Percentiles rank a stretch among this genome's conserved stretches.
Conservation (phyloP, 2,329 filamentous ascomycete genomes). For the Penicillium sp. region DNA sequence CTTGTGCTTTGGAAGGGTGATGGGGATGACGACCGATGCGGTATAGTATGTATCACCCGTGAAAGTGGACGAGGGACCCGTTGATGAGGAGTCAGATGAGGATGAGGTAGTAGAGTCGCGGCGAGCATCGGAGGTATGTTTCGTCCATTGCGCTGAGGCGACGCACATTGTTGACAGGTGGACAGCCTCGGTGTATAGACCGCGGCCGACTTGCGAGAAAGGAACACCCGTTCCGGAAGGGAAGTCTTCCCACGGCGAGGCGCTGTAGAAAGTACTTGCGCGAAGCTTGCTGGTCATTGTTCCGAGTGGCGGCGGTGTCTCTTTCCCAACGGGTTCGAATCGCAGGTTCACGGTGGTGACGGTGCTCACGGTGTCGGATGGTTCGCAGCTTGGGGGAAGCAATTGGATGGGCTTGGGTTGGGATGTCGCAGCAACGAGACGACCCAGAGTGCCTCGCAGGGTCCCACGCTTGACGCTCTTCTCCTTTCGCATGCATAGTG, state of each 20-base stretch:
- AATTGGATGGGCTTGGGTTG: slow-evolving; percentile 61
- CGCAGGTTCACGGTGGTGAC: slow-evolving; percentile 59
- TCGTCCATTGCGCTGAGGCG: slow-evolving; percentile 58
- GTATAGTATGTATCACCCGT: slow-evolving; percentile 58
- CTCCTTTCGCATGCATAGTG: slow-evolving; percentile 58
- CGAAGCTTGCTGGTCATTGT: slow-evolving; percentile 57
- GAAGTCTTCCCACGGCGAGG: slow-evolving; percentile 51
- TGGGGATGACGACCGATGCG: slow-evolving; percentile 62
- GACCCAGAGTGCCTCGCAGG: slow-evolving; percentile 58
- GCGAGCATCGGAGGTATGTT: slow-evolving; percentile 42
- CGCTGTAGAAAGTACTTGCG: slow-evolving; percentile 59
- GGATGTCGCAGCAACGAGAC: slow-evolving; percentile 56
- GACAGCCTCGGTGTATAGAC: slow-evolving; percentile 55
- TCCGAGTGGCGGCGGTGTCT: slow-evolving; percentile 55
- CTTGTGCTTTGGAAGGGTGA: slow-evolving; percentile 62
- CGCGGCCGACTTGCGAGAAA: slow-evolving; percentile 46
- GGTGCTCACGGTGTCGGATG: slow-evolving; percentile 50
- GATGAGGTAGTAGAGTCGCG: slow-evolving; percentile 36
- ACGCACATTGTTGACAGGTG: slow-evolving; percentile 58
- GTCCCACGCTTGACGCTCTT: slow-evolving; percentile 64
- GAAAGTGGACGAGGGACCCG: slow-evolving; percentile 8
- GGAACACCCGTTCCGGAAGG: slow-evolving; percentile 47
- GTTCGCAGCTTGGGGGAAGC: slow-evolving; percentile 40
- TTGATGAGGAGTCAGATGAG: slow-evolving; percentile 34
- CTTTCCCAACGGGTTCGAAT: slow-evolving; percentile 59